A percentile compares a stretch with the other conserved stretches of the same genome.
Conservation (phyloP, 2,329 filamentous ascomycete genomes). For the Aspergillus udagawae region DNA sequence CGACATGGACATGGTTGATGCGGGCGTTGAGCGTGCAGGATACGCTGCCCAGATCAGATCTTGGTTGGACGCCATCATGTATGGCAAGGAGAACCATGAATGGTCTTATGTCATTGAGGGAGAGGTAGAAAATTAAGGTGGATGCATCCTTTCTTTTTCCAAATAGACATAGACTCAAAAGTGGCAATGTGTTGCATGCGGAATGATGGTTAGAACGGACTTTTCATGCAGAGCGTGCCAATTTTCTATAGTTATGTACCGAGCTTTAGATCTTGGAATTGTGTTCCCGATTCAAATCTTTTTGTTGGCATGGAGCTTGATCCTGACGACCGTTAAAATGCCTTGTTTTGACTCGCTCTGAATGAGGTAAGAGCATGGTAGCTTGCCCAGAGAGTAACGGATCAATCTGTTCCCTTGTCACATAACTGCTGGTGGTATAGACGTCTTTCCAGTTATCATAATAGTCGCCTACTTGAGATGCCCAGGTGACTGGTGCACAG, state of each 20-base stretch:
- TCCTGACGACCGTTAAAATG: neutral
- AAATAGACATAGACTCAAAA: conserved; percentile 3
- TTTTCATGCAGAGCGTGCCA: neutral
- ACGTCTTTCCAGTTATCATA: neutral
- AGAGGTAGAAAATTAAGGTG: conserved; percentile 37
- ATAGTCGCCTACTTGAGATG: neutral
- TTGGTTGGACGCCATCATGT: conserved; percentile 71
- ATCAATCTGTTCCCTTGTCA: neutral
- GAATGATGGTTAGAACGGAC: neutral
- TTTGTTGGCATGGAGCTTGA: neutral
- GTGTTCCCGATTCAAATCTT: neutral
- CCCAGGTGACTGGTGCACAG: no score
- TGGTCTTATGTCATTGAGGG: conserved; percentile 68
- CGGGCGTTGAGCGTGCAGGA: conserved; percentile 26
- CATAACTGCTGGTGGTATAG: neutral
- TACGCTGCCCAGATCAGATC: conserved; percentile 53
- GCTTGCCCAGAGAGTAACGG: neutral
- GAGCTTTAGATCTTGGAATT: neutral
- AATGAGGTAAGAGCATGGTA: neutral
- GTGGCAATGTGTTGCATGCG: conserved; percentile 1
- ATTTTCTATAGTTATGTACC: neutral
- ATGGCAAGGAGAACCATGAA: conserved; percentile 62
- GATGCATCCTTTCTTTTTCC: neutral
- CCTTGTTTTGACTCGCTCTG: neutral
- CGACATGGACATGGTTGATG: conserved; percentile 53